These are phyloP conservation scores for Schizophyllum amplum DNA, from an alignment of 1,284 basidiomycete genomes.

Conservation along the genomic window DNA sequence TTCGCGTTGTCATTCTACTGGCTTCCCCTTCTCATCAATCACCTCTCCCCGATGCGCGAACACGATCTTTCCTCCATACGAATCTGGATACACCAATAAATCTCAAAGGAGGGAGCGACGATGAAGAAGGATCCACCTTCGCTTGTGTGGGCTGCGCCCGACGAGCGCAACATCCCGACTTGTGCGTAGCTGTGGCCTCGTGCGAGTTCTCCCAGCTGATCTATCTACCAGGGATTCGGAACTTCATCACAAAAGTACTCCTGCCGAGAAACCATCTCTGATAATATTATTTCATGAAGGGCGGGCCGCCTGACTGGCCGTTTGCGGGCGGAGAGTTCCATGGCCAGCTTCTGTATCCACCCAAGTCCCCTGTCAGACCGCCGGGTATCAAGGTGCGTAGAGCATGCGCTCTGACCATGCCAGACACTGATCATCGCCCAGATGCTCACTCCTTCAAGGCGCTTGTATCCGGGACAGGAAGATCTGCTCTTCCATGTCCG, in stretches of 20 bases:
- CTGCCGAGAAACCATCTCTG: not conserved
- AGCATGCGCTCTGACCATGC: too few species aligned
- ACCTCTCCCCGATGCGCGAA: too few species aligned
- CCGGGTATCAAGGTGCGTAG: constrained; percentile 86
- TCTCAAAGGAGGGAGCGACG: constrained; percentile 82
- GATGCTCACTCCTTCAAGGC: constrained; percentile 92
- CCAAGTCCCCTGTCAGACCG: constrained; percentile 92
- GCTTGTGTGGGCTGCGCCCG: constrained; percentile 88
- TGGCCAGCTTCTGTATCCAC: constrained; percentile 81
- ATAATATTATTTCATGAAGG: too few species aligned
- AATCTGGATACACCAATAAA: constrained; percentile 47
- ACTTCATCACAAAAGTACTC: constrained; percentile 60
- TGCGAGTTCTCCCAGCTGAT: too few species aligned
- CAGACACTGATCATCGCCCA: constrained; percentile 23
- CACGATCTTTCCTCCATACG: too few species aligned
- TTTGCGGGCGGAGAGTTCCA: constrained; percentile 91
- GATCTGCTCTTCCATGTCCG: constrained; percentile 96
- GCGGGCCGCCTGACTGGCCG: constrained; percentile 88
- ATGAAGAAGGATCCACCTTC: constrained; percentile 95
- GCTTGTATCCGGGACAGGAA: constrained; percentile 91
- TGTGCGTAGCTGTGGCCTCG: constrained; percentile 41
- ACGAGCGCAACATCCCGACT: constrained; percentile 91
- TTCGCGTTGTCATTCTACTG: too few species aligned
- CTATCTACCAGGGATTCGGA: too few species aligned
- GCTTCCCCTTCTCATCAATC: too few species aligned